phyloP scores from a whole-genome alignment of 2,329 filamentous ascomycete genomes.

The Pseudopithomyces chartarum region DNA sequence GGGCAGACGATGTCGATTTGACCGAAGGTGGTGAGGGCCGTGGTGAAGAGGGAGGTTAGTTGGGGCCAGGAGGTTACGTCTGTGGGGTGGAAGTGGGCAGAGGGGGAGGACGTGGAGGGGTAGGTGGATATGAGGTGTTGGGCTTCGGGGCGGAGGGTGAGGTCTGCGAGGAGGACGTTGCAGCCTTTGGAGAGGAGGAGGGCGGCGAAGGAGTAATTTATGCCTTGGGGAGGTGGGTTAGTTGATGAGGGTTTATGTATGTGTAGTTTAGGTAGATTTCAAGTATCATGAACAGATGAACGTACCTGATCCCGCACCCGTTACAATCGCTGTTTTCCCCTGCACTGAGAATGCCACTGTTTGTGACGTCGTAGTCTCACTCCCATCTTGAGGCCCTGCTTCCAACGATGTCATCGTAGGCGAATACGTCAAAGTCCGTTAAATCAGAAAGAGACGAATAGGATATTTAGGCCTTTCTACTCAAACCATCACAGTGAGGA shows the following conservation, averaged over 20 bases:
- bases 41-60: slow-evolving; percentile 39
- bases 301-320: slow-evolving; percentile 50
- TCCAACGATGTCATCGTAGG: slow-evolving; percentile 10
- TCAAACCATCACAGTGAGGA: too few species aligned
- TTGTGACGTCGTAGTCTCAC: background rate
- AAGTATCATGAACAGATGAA: background rate
- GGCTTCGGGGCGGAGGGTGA: slow-evolving; percentile 54
- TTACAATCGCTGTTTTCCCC: slow-evolving; percentile 55
- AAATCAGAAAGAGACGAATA: too few species aligned
- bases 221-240: slow-evolving; percentile 40
- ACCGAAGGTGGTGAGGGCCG: slow-evolving; percentile 35
- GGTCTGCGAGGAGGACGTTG: slow-evolving; percentile 56
- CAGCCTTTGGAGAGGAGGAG: slow-evolving; percentile 52
- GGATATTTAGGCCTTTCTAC: too few species aligned
- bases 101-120: slow-evolving; percentile 37
- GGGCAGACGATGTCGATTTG: slow-evolving; percentile 54
- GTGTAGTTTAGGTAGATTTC: too few species aligned
- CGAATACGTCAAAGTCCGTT: background rate
- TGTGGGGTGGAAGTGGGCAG: slow-evolving; percentile 51
- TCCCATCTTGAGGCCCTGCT: slow-evolving; percentile 6
- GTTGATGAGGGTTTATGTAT: too few species aligned
- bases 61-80: slow-evolving; percentile 47
- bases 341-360: slow-evolving; percentile 42
- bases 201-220: slow-evolving; percentile 53
- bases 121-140: slow-evolving; percentile 48